phyloP scores from a whole-genome alignment of 2,329 filamentous ascomycete species.

The Fusarium phyllophilum region DNA sequence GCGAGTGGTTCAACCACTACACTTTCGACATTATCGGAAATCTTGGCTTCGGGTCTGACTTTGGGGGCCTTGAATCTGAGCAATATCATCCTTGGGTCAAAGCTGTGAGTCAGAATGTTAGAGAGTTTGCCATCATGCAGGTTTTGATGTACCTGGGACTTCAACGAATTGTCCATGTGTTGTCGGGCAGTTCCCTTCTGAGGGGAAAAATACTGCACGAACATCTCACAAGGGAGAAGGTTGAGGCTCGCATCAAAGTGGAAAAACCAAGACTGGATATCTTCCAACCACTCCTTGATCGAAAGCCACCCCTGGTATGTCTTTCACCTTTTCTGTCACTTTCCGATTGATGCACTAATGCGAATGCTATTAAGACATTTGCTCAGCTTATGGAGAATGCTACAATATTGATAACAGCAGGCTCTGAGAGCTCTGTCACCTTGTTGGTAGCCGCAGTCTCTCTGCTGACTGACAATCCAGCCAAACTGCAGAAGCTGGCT shows the following conservation, averaged over 20 bases:
- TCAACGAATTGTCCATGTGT: not conserved
- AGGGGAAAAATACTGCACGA: not conserved
- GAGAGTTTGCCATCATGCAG: not conserved
- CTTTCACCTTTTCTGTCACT: rapidly evolving
- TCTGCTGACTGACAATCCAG: not conserved
- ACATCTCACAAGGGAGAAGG: not conserved
- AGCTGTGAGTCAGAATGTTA: not conserved
- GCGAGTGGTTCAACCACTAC: not conserved
- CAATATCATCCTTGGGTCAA: not conserved
- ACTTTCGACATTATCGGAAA: not conserved
- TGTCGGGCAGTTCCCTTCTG: not conserved
- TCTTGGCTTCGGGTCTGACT: not conserved
- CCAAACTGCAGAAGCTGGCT: not conserved
- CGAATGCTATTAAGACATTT: not conserved
- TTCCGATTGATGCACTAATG: rapidly evolving
- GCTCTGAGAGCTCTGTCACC: not conserved
- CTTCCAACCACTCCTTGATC: not conserved
- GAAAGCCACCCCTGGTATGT: not conserved
- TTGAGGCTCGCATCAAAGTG: not conserved
- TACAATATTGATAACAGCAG: not conserved
- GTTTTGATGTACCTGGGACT: not conserved
- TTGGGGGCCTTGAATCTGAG: not conserved
- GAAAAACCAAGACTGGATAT: not conserved
- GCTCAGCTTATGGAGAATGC: not conserved
- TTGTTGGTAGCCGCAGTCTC: not conserved